Conservation (phyloP, 257 asterid genomes). For the Nicotiana tabacum region DNA sequence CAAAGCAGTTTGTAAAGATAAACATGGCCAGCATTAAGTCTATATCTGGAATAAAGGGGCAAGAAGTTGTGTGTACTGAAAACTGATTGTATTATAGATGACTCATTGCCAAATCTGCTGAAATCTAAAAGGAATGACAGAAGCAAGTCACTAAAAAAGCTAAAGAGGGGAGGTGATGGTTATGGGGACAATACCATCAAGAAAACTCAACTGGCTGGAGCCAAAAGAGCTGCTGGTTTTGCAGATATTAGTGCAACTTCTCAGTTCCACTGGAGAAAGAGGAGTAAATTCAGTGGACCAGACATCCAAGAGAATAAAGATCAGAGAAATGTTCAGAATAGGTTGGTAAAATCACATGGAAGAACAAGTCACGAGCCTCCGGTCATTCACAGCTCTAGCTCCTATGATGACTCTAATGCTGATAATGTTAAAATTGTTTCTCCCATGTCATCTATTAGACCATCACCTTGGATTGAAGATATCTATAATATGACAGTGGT, state of each 20-base stretch:
- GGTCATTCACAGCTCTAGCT: neutral
- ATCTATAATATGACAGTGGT: conserved; percentile 5
- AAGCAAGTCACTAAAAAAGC: conserved; percentile 10
- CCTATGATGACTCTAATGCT: neutral
- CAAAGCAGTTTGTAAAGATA: too few species aligned
- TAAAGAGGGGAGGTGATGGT: neutral
- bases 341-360: neutral
- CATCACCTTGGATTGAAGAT: neutral
- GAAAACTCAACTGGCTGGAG: neutral
- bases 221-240: neutral
- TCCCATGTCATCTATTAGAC: neutral
- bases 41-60: conserved; percentile 11
- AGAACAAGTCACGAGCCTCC: neutral
- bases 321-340: neutral
- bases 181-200: neutral
- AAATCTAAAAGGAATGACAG: conserved; percentile 12
- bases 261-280: conserved; percentile 8
- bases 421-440: neutral
- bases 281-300: neutral
- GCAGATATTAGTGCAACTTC: conserved; percentile 7
- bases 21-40: neutral
- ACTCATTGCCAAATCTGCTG: conserved; percentile 3
- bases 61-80: conserved; percentile 17
- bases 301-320: conserved; percentile 4
- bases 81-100: conserved; percentile 12